phyloP scores from a whole-genome alignment of 1,139 yeast species.

The Yamadazyma trypodendri region DNA sequence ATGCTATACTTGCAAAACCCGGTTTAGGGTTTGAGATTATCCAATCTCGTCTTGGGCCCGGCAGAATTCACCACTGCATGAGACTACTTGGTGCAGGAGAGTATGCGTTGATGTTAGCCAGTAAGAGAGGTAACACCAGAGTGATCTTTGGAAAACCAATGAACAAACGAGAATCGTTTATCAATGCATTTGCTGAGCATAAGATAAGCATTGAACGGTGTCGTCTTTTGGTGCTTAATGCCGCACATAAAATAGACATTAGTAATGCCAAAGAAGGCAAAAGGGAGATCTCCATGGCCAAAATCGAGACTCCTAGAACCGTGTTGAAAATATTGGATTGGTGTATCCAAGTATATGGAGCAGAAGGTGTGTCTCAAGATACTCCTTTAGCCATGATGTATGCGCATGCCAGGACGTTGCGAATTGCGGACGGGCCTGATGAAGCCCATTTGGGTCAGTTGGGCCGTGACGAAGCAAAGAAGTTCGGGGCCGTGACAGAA shows the following conservation, averaged over 20 bases:
- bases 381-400: constrained; percentile 59
- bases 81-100: constrained; percentile 67
- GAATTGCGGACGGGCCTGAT: constrained; percentile 78
- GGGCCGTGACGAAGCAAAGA: constrained; percentile 47
- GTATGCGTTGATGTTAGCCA: constrained; percentile 52
- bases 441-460: constrained; percentile 68
- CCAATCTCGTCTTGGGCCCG: constrained; percentile 72
- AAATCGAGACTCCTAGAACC: constrained; percentile 64
- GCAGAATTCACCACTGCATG: constrained; percentile 77
- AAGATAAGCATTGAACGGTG: constrained; percentile 60
- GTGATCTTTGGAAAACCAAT: constrained; percentile 58
- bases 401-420: constrained; percentile 56
- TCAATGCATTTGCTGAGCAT: constrained; percentile 53
- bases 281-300: constrained; percentile 65
- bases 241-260: constrained; percentile 63
- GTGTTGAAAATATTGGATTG: constrained; percentile 57
- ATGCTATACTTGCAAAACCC: constrained; percentile 44
- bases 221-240: constrained; percentile 58
- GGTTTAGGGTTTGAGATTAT: constrained; percentile 70
- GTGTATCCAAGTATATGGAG: constrained; percentile 70
- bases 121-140: constrained; percentile 55
- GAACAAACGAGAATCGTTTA: constrained; percentile 53
- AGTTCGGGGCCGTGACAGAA: constrained; percentile 30
- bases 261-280: constrained; percentile 57
- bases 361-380: constrained; percentile 68